Evolutionary conservation across 768 basidiomycete genomes (phyloP), one percentile per base, ranked within the genome.

Genomic region (Boletus sp.): DNA sequence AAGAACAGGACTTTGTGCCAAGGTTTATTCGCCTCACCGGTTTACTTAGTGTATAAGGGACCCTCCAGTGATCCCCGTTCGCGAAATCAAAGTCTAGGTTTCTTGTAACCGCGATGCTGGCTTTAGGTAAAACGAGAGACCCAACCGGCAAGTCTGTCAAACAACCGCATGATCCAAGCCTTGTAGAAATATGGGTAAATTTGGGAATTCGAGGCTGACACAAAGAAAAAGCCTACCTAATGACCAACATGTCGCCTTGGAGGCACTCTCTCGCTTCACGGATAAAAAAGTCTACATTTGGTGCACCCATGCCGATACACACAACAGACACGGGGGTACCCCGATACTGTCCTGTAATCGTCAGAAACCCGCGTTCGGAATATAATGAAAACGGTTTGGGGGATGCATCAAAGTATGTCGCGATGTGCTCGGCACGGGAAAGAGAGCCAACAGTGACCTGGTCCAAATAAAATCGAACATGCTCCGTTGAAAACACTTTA

Each of bases 241-340:
- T 72, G 56, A 83, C 75, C 50, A 80, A 69, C 77, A 83, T 77
- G 55, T 82, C 80, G 15, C 90, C 90, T 56, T 70, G 77, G 39
- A 90, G 69, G 62, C 86, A 85, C 70, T 92, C 91, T 58, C 90
- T 79, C 28, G 81, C 83, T 73, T 93, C 90, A 59, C 90, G 82
- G 20, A 93, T 81, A 68, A 92, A 90, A 73, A 92, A 93, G 71
- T 93, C 91, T 75, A 86, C 87, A 73, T 90, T 92, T 1, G 90
- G 82, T 57, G 75, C 77, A 18, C 91, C 91, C 91, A 92, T 93
- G 12, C 91, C 91, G 54, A 92, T 91, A 61, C 86, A 87, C 41
- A 90, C 76, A 40, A 92, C 81, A 7, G 86, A 88, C 30, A 92
- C 70, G 8, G 89, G 88, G 15, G 79, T 70, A 47, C 80, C 81